Base-by-base conservation (phyloP, 139 green algal genomes). In the Chlorella ohadii region DNA sequence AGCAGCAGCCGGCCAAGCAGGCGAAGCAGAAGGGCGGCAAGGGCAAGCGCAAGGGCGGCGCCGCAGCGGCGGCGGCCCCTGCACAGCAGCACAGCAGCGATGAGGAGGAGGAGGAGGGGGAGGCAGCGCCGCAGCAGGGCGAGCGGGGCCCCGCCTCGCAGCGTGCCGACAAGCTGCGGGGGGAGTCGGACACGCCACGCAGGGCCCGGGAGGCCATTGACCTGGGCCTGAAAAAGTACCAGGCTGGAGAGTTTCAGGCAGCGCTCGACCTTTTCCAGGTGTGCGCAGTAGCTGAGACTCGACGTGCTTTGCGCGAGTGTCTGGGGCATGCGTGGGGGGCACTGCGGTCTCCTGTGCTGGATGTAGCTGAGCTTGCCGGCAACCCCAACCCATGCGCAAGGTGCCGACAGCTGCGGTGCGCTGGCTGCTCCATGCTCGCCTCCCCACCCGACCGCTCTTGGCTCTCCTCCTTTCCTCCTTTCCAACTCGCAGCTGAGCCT, bases 171-270 rank as follows among this genome's bases (percentile, higher is more conserved):
- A 79, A 64, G 65, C 57, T 85, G 34, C 55, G 55, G 0, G 27
- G 28, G 19, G 71, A 85, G 34, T 41, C 27, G 33, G 57, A 34
- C 83, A 88, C 81, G 77, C 88, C 90, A 33, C 89, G 91, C 82
- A 84, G 85, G 13, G 91, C 87, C 59, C 92, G 93, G 38, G 89
- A 95, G 27, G 92, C 92, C 0, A 93, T 95, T 51, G 87, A 94
- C 55, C 68, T 79, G 44, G 93, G 93, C 0, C 83, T 96, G 31
- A 74, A 86, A 44, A 66, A 85, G 25, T 95, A 93, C 56, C 13
- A 51, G 6, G 34, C 7, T 0, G 56, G 41, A 0, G 19, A 89
- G 39, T 89, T 85, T 31, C 68, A 87, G 22, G 71, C 66, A 36
- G 93, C 93, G 11, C 88, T 96, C 9, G 85, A 87, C 22, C 61